Evolutionary conservation across 2,329 filamentous ascomycete genomes (phyloP).

Genomic region (Lecanicillium sp.): DNA sequence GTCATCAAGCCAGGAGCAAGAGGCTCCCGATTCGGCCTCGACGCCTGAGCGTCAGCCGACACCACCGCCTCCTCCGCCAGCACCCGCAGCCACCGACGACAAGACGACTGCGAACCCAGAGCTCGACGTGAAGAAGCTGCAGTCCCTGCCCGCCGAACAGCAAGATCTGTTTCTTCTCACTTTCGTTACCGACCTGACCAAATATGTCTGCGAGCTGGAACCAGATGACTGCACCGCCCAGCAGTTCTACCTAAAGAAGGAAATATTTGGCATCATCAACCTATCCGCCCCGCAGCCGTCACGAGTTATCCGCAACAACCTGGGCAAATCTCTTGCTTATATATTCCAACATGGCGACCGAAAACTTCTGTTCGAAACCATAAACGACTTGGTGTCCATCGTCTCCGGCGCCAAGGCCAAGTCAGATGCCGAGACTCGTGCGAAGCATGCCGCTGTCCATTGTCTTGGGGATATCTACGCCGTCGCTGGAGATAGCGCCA

Average conservation of each 20-base stretch:
- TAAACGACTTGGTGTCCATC: constrained; percentile 76
- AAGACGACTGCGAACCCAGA: constrained; percentile 53
- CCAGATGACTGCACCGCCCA: constrained; percentile 78
- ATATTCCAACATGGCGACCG: constrained; percentile 81
- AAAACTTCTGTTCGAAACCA: constrained; percentile 87
- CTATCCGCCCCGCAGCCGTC: constrained; percentile 78
- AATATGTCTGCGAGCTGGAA: constrained; percentile 67
- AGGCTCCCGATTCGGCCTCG: constrained; percentile 19
- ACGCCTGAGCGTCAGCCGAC: constrained; percentile 21
- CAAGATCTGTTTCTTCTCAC: constrained; percentile 91
- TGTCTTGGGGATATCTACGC: constrained; percentile 86
- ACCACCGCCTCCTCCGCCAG: constrained; percentile 27
- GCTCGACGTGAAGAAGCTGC: constrained; percentile 84
- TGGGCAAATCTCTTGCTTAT: constrained; percentile 75
- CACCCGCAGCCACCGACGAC: constrained; percentile 19
- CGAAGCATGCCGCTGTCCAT: constrained; percentile 80
- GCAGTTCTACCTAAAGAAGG: constrained; percentile 87
- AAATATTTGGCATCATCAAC: constrained; percentile 88
- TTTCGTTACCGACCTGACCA: constrained; percentile 74
- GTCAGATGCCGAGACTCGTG: constrained; percentile 65
- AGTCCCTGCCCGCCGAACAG: constrained; percentile 84
- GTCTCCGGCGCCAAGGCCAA: constrained; percentile 66
- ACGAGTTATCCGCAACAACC: constrained; percentile 80
- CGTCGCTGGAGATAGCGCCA: constrained; percentile 87
- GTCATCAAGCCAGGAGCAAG: constrained; percentile 28